A percentile compares a stretch with the other conserved stretches of the same genome.
Evolutionary conservation across 2,329 filamentous ascomycete species (phyloP).

Genomic region (Penicillium sp.): DNA sequence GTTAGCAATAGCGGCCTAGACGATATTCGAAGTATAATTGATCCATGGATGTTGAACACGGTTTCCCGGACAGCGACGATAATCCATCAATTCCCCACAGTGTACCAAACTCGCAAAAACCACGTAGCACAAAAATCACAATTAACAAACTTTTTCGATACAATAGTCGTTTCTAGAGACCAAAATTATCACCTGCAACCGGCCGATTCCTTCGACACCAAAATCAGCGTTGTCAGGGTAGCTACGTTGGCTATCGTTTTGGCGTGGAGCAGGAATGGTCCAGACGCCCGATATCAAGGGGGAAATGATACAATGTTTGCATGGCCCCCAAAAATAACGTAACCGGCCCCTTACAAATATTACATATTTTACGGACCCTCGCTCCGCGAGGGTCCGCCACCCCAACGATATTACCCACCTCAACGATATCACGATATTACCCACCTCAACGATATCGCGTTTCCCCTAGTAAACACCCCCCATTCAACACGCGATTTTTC

Average conservation of each 20-base stretch:
- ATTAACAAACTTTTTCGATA: neutral
- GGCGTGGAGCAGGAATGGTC: neutral
- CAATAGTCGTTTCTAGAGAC: neutral
- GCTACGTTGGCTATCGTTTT: constrained; percentile 3
- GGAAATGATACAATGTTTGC: neutral
- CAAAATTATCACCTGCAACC: neutral
- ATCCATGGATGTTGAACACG: neutral
- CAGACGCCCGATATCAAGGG: neutral
- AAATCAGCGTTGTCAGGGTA: constrained; percentile 12
- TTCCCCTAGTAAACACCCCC: no score
- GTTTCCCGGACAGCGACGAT: neutral
- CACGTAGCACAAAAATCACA: neutral
- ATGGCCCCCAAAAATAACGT: neutral
- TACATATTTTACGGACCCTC: no score
- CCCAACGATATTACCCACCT: no score
- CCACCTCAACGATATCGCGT: no score
- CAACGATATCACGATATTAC: no score
- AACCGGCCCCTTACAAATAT: no score
- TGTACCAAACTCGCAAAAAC: neutral
- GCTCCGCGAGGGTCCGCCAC: no score
- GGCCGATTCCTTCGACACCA: constrained; percentile 1
- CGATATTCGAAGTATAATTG: neutral
- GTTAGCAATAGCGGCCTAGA: neutral
- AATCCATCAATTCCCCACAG: neutral
- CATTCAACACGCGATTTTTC: no score